Base-by-base conservation (phyloP, 2,329 filamentous ascomycete genomes). In the Sphaerulina vaccinii region DNA sequence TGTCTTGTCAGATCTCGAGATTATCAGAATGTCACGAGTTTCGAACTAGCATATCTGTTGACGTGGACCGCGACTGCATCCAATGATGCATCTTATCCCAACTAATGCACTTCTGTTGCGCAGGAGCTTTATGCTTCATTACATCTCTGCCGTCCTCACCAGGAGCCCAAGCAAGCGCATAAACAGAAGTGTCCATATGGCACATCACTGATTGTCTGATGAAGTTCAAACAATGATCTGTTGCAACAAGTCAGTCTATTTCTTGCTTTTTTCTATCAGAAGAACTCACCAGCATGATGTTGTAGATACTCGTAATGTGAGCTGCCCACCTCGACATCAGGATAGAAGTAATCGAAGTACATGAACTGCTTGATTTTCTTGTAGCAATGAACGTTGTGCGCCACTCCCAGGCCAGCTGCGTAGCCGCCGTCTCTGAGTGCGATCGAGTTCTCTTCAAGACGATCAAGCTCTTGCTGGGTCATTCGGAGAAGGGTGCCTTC, bases 351-450 rank as follows among this genome's bases (percentile, higher is more conserved):
- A 7, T 50, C 42, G 19, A 45, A 52, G 23, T 56, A 51, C 3
- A 56, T 29, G 16, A 53, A 56, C 10, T 53, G 45, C 38, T 53
- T 56, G 32, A 56, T 46, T 18, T 48, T 53, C 29, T 56, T 56
- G 8, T 53, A 38, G 15, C 54, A 56, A 37, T 56, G 54, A 6
- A 56, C 18, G 19, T 53, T 53, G 38, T 56, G 54, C 21, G 41
- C 45, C 10, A 56, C 24, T 9, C 54, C 54, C 5, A 56, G 35
- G 15, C 54, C 54, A 1, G 40, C 50, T 18, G 45, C 54, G 21
- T 38, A 56, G 8, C 39, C 50, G 16, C 53, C 50, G 40, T 52
- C 41, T 39, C 33, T 32, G 41, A 52, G 37, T 16, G 48, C 9
- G 2, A 56, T 47, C 4, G 51, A 53, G n/a, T 43, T 27, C 13